Percentiles rank a stretch among this genome's conserved stretches.
Conservation (phyloP, 2,329 filamentous ascomycete species). For the Colletotrichum falcatum region DNA sequence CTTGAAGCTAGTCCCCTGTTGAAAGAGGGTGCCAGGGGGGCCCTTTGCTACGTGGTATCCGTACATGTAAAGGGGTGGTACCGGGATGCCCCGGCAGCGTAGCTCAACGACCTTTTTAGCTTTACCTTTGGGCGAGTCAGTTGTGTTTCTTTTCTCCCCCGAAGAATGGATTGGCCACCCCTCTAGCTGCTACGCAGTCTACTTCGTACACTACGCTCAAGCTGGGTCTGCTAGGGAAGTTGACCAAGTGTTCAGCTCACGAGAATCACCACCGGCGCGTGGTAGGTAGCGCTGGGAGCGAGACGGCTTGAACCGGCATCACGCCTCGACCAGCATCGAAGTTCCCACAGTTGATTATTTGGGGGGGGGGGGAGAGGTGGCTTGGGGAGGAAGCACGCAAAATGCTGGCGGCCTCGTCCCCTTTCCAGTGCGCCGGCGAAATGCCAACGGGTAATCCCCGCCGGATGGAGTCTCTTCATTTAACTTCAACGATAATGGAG, state of each 20-base stretch:
- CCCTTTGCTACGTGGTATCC: slow-evolving; percentile 30
- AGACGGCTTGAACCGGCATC: slow-evolving; percentile 1
- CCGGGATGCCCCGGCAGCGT: slow-evolving; percentile 24
- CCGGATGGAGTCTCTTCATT: slow-evolving; percentile 6
- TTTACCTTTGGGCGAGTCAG: background rate
- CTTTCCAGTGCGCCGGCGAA: background rate
- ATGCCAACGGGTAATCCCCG: background rate
- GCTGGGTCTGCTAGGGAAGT: background rate
- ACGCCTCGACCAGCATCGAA: background rate
- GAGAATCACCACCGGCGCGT: background rate
- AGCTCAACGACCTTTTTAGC: slow-evolving; percentile 12
- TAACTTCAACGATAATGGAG: slow-evolving; percentile 18
- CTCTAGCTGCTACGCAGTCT: no score
- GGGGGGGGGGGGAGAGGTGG: no score
- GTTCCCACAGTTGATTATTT: background rate
- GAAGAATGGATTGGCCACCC: background rate
- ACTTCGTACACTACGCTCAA: no score
- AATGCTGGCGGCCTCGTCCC: background rate
- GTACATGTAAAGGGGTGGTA: no score
- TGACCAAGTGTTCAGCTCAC: background rate
- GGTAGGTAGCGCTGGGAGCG: background rate
- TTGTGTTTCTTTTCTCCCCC: background rate
- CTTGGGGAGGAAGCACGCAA: no score
- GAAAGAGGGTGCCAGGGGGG: slow-evolving; percentile 7
- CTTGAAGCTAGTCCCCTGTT: slow-evolving; percentile 19